phyloP scores from a whole-genome alignment of 2,329 filamentous ascomycete species.

The Aureobasidium sp. region DNA sequence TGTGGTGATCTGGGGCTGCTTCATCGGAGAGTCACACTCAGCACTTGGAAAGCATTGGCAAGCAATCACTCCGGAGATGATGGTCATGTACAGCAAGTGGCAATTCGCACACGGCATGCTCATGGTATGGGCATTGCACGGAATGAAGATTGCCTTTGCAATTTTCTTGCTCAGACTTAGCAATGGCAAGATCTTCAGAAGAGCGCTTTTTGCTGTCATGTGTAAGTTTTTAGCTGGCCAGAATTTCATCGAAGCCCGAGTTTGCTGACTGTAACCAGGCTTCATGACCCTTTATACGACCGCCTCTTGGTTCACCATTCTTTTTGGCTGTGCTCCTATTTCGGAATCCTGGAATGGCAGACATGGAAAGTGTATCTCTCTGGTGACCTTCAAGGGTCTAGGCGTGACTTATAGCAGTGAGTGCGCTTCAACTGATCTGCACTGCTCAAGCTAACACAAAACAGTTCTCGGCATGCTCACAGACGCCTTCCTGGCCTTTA shows the following conservation, averaged over 20 bases:
- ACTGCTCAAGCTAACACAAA: constrained; percentile 8
- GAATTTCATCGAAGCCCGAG: background rate
- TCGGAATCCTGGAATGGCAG: constrained; percentile 35
- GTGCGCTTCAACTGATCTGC: background rate
- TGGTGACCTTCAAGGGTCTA: constrained; percentile 33
- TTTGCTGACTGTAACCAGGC: constrained; percentile 21
- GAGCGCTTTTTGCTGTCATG: constrained; percentile 35
- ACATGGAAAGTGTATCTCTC: constrained; percentile 35
- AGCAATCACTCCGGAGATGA: constrained; percentile 22
- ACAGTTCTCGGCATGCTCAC: constrained; percentile 31
- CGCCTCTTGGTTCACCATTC: constrained; percentile 36
- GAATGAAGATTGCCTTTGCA: constrained; percentile 41
- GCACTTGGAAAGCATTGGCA: constrained; percentile 40
- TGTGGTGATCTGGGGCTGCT: constrained; percentile 30
- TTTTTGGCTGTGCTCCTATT: constrained; percentile 41
- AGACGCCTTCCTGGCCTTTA: constrained; percentile 32
- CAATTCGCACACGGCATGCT: constrained; percentile 40
- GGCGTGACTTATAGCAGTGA: constrained; percentile 40
- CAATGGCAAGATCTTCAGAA: constrained; percentile 30
- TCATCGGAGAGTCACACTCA: constrained; percentile 35
- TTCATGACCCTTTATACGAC: constrained; percentile 37
- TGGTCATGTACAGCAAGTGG: constrained; percentile 31
- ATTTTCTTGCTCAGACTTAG: constrained; percentile 39
- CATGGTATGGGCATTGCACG: constrained; percentile 36
- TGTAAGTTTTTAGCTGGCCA: constrained; percentile 24